Percentiles rank a stretch among this genome's conserved stretches.
phyloP scores from a whole-genome alignment of 1,284 basidiomycete species.

The Exobasidium cylindrosporum region DNA sequence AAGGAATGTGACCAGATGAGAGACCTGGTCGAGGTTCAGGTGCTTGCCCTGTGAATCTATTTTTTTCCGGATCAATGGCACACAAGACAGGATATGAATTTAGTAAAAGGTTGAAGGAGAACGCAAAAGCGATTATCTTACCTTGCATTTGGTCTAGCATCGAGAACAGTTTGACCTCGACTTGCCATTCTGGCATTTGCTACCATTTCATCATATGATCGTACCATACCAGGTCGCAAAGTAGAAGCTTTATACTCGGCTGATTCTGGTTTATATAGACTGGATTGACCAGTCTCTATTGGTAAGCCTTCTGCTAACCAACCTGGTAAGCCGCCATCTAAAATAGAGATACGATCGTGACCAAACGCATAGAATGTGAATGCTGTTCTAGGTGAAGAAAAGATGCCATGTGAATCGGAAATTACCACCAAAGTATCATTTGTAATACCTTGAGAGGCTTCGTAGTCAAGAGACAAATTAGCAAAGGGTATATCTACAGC shows the following conservation, averaged over 20 bases:
- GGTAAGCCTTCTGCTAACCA: conserved; percentile 36
- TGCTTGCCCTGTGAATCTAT: conserved; percentile 68
- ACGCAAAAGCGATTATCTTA: no score
- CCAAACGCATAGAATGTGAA: conserved; percentile 48
- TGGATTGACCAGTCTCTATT: conserved; percentile 24
- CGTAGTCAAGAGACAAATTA: neutral
- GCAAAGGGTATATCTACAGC: conserved; percentile 15
- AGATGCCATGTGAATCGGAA: conserved; percentile 15
- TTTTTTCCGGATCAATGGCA: no score
- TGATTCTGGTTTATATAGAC: neutral
- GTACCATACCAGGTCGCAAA: conserved; percentile 56
- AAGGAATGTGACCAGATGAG: conserved; percentile 87
- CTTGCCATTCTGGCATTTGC: conserved; percentile 65
- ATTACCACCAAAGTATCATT: neutral
- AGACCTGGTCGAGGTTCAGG: conserved; percentile 87
- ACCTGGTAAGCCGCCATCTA: conserved; percentile 50
- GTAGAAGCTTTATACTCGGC: conserved; percentile 3
- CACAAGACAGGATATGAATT: no score
- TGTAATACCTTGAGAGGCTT: conserved; percentile 1
- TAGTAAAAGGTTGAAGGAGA: no score
- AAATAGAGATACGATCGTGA: conserved; percentile 42
- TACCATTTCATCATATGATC: conserved; percentile 78
- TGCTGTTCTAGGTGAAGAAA: conserved; percentile 57
- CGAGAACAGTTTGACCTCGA: conserved; percentile 72
- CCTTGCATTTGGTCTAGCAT: conserved; percentile 72